These are phyloP conservation scores for Alternaria atra DNA, from an alignment of 2,329 filamentous ascomycete genomes.

Conservation along the genomic window DNA sequence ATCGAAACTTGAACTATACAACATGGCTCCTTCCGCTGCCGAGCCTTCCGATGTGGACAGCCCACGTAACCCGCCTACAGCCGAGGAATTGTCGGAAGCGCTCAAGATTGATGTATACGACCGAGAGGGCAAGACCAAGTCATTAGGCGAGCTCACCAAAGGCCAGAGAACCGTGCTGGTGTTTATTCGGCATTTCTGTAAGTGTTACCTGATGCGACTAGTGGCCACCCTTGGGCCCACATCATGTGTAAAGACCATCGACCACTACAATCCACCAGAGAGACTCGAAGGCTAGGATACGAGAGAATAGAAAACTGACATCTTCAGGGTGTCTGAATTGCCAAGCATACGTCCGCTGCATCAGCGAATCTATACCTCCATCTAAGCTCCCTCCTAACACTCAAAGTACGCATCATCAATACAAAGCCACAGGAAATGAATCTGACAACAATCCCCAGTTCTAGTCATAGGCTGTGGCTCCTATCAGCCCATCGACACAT, in stretches of 20 bases:
- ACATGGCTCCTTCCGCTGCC: neutral
- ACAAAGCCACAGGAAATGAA: neutral
- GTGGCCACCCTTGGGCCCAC: neutral
- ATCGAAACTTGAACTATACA: neutral
- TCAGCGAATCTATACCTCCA: constrained; percentile 31
- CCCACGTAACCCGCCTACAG: constrained; percentile 5
- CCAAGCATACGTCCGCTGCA: constrained; percentile 31
- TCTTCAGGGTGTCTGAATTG: constrained; percentile 37
- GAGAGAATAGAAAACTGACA: neutral
- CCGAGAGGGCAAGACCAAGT: constrained; percentile 18
- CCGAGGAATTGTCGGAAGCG: constrained; percentile 24
- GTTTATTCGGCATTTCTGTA: constrained; percentile 37
- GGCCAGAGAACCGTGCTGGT: constrained; percentile 28
- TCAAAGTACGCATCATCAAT: constrained; percentile 24
- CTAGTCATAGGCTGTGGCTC: constrained; percentile 33
- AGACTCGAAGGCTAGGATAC: neutral
- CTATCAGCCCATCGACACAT: constrained; percentile 36
- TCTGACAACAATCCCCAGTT: constrained; percentile 17
- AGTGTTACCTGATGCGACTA: neutral
- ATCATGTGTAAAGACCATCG: too few species aligned
- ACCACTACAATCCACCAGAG: neutral
- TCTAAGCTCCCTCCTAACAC: constrained; percentile 27
- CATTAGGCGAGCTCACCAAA: constrained; percentile 25
- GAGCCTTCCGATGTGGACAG: neutral
- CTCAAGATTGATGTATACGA: constrained; percentile 30